A percentile compares a stretch with the other conserved stretches of the same genome.
phyloP scores from a whole-genome alignment of 306 rosid genomes.

The Alnus rubra region DNA sequence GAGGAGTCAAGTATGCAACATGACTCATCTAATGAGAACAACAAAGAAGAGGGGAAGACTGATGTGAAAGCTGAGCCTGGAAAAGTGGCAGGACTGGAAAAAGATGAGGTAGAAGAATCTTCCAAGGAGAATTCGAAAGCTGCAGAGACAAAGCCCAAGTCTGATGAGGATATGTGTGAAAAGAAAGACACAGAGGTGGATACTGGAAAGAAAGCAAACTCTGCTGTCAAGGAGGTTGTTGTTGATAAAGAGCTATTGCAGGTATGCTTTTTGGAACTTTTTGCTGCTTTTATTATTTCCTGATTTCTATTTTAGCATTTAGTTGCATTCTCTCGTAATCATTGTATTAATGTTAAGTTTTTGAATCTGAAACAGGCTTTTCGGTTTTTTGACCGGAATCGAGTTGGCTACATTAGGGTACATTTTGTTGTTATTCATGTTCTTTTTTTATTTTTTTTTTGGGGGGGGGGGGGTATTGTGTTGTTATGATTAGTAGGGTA shows the following conservation, averaged over 20 bases:
- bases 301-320: conserved; percentile 6
- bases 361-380: conserved; percentile 69
- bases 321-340: neutral
- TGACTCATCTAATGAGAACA: conserved; percentile 45
- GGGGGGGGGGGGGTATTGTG: neutral
- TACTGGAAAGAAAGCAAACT: conserved; percentile 49
- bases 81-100: conserved; percentile 37
- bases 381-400: conserved; percentile 84
- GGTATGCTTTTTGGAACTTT: conserved; percentile 43
- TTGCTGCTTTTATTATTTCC: neutral
- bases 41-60: conserved; percentile 38
- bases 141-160: conserved; percentile 41
- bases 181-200: conserved; percentile 52
- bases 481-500: conserved; percentile 9
- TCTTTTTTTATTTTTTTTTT: neutral
- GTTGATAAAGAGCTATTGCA: conserved; percentile 79
- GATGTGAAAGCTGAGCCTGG: conserved; percentile 38
- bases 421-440: neutral
- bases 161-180: conserved; percentile 34
- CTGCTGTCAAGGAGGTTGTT: conserved; percentile 46
- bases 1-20: conserved; percentile 52
- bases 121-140: conserved; percentile 43
- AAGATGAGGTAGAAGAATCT: conserved; percentile 42
- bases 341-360: conserved; percentile 16
- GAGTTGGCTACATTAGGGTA: conserved; percentile 85